These are phyloP conservation scores for Kalmanozyma brasiliensis DNA, from an alignment of 1,284 basidiomycete genomes.

Conservation along the genomic window DNA sequence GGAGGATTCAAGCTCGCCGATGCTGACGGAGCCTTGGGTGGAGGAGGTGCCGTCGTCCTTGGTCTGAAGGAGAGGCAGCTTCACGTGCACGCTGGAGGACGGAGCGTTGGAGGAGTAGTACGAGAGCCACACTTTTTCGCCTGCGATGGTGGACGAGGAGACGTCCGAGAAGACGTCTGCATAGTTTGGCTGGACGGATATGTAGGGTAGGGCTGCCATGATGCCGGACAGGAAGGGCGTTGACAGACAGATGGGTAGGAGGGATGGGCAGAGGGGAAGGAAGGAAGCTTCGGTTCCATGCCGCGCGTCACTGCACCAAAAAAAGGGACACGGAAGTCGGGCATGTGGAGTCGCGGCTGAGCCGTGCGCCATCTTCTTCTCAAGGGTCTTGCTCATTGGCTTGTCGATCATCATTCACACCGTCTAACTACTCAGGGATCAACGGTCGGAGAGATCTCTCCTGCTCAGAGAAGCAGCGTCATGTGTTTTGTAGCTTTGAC, in stretches of 20 bases:
- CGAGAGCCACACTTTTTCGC: slow-evolving; percentile 78
- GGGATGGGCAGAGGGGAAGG: slow-evolving; percentile 3
- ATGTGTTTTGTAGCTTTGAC: no score
- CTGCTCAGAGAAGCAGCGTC: no score
- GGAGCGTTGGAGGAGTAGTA: slow-evolving; percentile 71
- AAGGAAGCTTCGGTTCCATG: background rate
- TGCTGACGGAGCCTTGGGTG: slow-evolving; percentile 54
- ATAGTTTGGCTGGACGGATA: slow-evolving; percentile 76
- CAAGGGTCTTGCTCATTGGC: no score
- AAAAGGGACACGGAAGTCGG: background rate
- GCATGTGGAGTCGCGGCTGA: no score
- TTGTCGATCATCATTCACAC: no score
- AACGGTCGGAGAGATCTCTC: no score
- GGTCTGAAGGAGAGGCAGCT: slow-evolving; percentile 38
- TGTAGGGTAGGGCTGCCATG: slow-evolving; percentile 60
- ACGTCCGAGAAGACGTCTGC: slow-evolving; percentile 75
- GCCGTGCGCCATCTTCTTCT: no score
- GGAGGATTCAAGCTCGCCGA: slow-evolving; percentile 20
- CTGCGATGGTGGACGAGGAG: slow-evolving; percentile 71
- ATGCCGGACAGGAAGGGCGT: background rate
- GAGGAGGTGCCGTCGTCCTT: slow-evolving; percentile 45
- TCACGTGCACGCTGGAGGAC: slow-evolving; percentile 43
- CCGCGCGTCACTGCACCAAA: background rate
- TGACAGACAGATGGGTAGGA: background rate
- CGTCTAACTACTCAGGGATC: no score